Base-by-base conservation (phyloP, 352 stramenopile species). In the Pythium brachiatum region DNA sequence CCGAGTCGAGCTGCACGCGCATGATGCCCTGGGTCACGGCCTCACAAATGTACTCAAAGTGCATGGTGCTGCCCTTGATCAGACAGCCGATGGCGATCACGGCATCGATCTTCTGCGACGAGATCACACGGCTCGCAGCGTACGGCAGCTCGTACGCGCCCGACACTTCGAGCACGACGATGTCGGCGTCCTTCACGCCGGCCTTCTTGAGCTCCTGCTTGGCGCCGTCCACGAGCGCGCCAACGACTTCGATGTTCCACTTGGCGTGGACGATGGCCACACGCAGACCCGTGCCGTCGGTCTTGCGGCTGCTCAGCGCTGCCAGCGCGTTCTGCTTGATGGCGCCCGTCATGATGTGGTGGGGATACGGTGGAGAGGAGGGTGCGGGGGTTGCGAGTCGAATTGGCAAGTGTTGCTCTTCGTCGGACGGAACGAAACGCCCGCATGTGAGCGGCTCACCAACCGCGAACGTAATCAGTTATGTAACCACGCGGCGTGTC, bases 11-110 rank as follows among this genome's bases (percentile, higher is more conserved):
- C 70, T 94, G 86, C 66, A 99, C 95, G 69, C 88, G 87, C 96
- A 99, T 99, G 71, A 99, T 94, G 59, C 96, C 97, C 64, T 96
- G 90, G 36, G 94, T 83, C n/a, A 98, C 92, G 53, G 96, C 88
- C 60, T 99, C 93, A 51, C 90, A 95, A 79, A 99, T 99, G 82
- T 99, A 99, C 89, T 99, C 97, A 75, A 99, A 99, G 81, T 99
- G 97, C 88, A 98, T 97, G 15, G 97, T 99, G 54, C 98, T 96
- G 51, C 97, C 97, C 75, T 98, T 98, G 73, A 97, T 97, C 16
- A 98, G 82, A 55, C 85, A 96, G 47, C 97, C 97, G 58, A 98
- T 73, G 68, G 86, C 97, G 54, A 99, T 89, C 52, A 99, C 97
- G 25, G 95, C 96, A 75, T 99, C 97, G 55, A 99, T 90, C 50